Conservation (phyloP, 352 stramenopile species). For the Globisporangium canariense region DNA sequence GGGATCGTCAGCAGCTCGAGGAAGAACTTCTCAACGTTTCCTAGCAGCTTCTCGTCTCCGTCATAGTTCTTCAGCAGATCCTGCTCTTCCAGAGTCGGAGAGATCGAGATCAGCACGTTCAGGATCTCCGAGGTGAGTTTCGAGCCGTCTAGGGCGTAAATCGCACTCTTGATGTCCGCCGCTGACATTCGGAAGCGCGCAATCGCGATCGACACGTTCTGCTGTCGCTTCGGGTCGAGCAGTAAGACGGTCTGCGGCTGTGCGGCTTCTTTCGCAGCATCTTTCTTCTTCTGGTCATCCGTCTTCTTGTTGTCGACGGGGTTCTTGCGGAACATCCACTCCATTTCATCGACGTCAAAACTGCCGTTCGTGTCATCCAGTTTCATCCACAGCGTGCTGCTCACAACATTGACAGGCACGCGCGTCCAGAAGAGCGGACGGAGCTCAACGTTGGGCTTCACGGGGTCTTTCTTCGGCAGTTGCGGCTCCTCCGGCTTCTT, state of each 20-base stretch:
- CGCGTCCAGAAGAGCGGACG: constrained; percentile 88
- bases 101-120: constrained; percentile 86
- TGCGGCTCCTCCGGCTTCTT: constrained; percentile 67
- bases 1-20: constrained; percentile 82
- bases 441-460: constrained; percentile 87
- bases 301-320: constrained; percentile 54
- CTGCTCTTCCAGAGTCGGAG: constrained; percentile 86
- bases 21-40: constrained; percentile 88
- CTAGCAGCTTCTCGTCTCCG: constrained; percentile 79
- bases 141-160: constrained; percentile 75
- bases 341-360: constrained; percentile 80
- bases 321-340: constrained; percentile 89
- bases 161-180: constrained; percentile 80
- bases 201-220: constrained; percentile 98
- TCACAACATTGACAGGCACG: constrained; percentile 84
- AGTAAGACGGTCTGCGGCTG: constrained; percentile 78
- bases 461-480: constrained; percentile 81
- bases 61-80: constrained; percentile 91
- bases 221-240: constrained; percentile 95
- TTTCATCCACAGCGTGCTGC: constrained; percentile 86
- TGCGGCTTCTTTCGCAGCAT: constrained; percentile 35
- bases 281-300: constrained; percentile 77
- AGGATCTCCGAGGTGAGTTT: constrained; percentile 79
- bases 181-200: constrained; percentile 93
- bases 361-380: constrained; percentile 64